A percentile compares a stretch with the other conserved stretches of the same genome.
These are phyloP conservation scores for Zygotorulaspora florentina DNA, from an alignment of 805 yeast species.

Conservation along the genomic window DNA sequence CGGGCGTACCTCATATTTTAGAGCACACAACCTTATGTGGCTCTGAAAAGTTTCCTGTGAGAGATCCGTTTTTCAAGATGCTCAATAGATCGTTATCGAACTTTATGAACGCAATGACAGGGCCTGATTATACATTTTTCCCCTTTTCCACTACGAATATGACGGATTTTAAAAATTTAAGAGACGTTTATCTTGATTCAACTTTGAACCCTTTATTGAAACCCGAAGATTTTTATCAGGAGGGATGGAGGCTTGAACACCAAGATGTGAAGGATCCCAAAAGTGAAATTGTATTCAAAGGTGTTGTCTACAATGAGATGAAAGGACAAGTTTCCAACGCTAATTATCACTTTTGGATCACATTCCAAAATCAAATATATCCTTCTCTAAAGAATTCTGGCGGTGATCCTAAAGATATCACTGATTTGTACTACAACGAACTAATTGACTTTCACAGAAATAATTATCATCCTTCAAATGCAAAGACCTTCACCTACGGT, in stretches of 20 bases:
- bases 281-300: conserved; percentile 73
- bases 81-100: conserved; percentile 88
- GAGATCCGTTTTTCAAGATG: conserved; percentile 98
- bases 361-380: conserved; percentile 76
- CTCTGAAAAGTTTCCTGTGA: conserved; percentile 81
- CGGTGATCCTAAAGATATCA: conserved; percentile 84
- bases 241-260: conserved; percentile 95
- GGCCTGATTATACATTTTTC: conserved; percentile 90
- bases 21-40: conserved; percentile 98
- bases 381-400: conserved; percentile 87
- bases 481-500: conserved; percentile 86
- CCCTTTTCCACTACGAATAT: conserved; percentile 94
- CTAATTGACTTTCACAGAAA: conserved; percentile 68
- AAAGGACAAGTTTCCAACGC: conserved; percentile 94
- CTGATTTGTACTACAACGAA: conserved; percentile 69
- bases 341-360: conserved; percentile 77
- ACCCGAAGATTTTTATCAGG: conserved; percentile 82
- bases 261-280: conserved; percentile 50
- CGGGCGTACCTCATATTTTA: conserved; percentile 93
- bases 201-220: conserved; percentile 77
- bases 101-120: conserved; percentile 99
- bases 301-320: conserved; percentile 98
- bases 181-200: conserved; percentile 84
- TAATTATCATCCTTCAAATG: conserved; percentile 87
- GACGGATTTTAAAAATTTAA: conserved; percentile 74